Base-by-base conservation (phyloP, 2,329 filamentous ascomycete genomes). In the Microdochium paspali region DNA sequence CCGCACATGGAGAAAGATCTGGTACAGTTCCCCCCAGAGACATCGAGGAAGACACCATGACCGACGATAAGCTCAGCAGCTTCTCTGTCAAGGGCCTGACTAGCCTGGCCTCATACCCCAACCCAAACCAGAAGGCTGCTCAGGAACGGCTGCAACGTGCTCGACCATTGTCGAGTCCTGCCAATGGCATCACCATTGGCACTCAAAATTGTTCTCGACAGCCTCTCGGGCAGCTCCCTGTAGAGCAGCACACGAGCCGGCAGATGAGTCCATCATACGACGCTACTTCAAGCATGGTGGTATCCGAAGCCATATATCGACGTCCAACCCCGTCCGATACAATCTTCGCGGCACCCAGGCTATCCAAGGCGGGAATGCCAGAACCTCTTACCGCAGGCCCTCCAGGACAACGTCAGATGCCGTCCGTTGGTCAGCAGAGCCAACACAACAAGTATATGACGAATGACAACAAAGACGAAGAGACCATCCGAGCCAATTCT, bases 31-130 rank as follows among this genome's bases (percentile, higher is more conserved):
- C 3, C 13, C 24, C 3, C 12, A 53, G 56, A 3, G 54, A 54
- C 28, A 57, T 54, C 30, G 55, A 61, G 30, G 52, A 55, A 31
- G 61, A 55, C 44, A 60, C 63, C 10, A 50, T 54, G 25, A 50
- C 50, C 6, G 58, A 58, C 46, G 59, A 64, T 20, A 51, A 55
- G 45, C 60, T 65, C 49, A 68, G 61, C 43, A 63, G 69, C 51
- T 62, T 60, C 51, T 50, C 66, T 12, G 66, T 72, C 55, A 76
- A 77, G 54, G 71, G 67, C 25, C 64, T 79, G 21, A 69, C 71
- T 32, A 79, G 73, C 53, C 57, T 79, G 53, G 76, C 76, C 15
- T 79, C 76, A 1, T 79, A 78, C 53, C 66, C 70, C 4, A 80
- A 80, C 52, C 75, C 74, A 7, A 71, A 66, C 57, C 76, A 77